phyloP scores from a whole-genome alignment of 495 filamentous ascomycete species.

The Podospora sp. region DNA sequence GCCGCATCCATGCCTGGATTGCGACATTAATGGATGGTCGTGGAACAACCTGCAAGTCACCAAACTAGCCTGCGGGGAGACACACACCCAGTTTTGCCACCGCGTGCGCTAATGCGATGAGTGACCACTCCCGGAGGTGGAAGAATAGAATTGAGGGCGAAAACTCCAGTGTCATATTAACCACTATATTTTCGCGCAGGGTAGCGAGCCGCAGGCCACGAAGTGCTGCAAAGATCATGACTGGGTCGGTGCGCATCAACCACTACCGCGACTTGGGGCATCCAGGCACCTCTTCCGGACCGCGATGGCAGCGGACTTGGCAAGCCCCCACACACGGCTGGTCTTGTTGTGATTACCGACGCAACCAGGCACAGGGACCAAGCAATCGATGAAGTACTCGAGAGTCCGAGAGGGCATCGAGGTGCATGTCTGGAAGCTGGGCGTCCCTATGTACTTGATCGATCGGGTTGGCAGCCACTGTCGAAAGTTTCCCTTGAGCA shows the following conservation, averaged over 20 bases:
- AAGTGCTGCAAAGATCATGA: constrained; percentile 6
- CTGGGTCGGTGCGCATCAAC: background rate
- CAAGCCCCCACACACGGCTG: background rate
- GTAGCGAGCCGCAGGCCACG: constrained; percentile 30
- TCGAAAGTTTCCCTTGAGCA: background rate
- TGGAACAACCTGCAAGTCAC: constrained; percentile 3
- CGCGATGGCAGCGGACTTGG: background rate
- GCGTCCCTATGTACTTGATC: background rate
- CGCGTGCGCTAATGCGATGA: constrained; percentile 2
- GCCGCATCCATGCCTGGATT: background rate
- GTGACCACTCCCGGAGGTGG: constrained; percentile 9
- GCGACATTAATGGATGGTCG: constrained; percentile 1
- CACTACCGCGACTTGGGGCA: background rate
- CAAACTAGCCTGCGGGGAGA: background rate
- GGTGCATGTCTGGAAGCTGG: too few relatives aligned
- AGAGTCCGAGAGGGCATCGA: background rate
- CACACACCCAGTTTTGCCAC: constrained; percentile 17
- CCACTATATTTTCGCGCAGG: constrained; percentile 27
- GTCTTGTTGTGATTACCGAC: background rate
- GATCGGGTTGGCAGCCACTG: background rate
- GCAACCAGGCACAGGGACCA: background rate
- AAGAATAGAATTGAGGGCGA: background rate
- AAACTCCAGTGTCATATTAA: constrained; percentile 23
- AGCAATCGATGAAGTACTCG: background rate
- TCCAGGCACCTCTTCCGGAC: background rate